Conservation (phyloP, 371 early-diverging fungal species). For the Mortierella polycephala region DNA sequence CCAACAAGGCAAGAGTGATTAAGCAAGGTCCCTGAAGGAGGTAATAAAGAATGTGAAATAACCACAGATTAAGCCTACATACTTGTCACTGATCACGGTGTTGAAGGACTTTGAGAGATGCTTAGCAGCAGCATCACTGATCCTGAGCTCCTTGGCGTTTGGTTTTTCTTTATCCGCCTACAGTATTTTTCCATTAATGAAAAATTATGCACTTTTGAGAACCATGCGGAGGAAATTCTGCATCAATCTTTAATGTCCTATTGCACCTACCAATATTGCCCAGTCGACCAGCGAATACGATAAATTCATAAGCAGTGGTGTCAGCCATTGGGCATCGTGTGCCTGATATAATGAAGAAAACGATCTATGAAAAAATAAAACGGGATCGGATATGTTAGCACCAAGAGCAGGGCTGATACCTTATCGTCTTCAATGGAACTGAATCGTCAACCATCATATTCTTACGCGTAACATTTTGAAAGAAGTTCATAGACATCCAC, state of each 20-base stretch:
- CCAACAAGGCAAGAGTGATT: not conserved
- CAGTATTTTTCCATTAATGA: not conserved
- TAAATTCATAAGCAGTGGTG: slow-evolving; percentile 26
- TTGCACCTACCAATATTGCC: slow-evolving; percentile 27
- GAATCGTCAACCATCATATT: not conserved
- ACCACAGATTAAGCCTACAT: not conserved
- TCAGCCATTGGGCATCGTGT: slow-evolving; percentile 39
- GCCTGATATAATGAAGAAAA: slow-evolving; percentile 27
- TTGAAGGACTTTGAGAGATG: slow-evolving; percentile 37
- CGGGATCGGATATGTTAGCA: too few relatives aligned
- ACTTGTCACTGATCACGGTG: slow-evolving; percentile 46
- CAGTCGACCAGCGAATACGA: slow-evolving; percentile 39
- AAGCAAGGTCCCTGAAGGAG: not conserved
- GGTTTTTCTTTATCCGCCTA: slow-evolving; percentile 45
- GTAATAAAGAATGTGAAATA: not conserved
- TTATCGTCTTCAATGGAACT: too few relatives aligned
- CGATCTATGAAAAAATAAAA: slow-evolving; percentile 7
- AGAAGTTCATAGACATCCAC: slow-evolving; percentile 35
- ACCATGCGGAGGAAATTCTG: not conserved
- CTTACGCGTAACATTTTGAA: slow-evolving; percentile 38
- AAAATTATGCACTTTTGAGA: not conserved
- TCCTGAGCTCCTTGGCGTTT: slow-evolving; percentile 39
- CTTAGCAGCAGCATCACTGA: slow-evolving; percentile 37
- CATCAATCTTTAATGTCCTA: not conserved
- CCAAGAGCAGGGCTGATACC: too few relatives aligned